These are phyloP conservation scores for Cadophora gregata DNA, from an alignment of 2,329 filamentous ascomycete genomes.

Conservation along the genomic window DNA sequence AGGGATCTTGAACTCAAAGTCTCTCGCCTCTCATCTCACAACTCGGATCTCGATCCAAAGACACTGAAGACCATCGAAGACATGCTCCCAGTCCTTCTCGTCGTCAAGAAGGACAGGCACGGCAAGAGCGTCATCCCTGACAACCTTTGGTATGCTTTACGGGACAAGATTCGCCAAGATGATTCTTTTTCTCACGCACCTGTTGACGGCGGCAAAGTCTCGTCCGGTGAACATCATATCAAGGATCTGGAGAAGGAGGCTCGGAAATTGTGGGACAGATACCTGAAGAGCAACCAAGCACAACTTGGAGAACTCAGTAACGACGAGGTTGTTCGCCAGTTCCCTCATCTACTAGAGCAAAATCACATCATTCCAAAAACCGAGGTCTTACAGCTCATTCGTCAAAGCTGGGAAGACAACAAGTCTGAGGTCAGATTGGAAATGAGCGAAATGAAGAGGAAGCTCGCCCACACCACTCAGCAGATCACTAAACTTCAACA, in stretches of 20 bases:
- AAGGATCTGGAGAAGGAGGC: slow-evolving; percentile 26
- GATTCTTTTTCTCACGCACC: slow-evolving; percentile 21
- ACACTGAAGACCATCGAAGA: slow-evolving; percentile 48
- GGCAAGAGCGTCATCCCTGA: slow-evolving; percentile 61
- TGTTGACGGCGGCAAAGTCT: slow-evolving; percentile 32
- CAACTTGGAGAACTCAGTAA: slow-evolving; percentile 22
- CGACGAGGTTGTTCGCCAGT: slow-evolving; percentile 31
- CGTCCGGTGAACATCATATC: slow-evolving; percentile 10
- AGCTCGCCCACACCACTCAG: slow-evolving; percentile 28
- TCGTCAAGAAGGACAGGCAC: slow-evolving; percentile 57
- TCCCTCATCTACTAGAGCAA: slow-evolving; percentile 34
- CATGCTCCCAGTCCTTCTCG: slow-evolving; percentile 62
- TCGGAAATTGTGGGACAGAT: slow-evolving; percentile 29
- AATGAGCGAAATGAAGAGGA: slow-evolving; percentile 27
- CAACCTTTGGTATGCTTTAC: slow-evolving; percentile 70
- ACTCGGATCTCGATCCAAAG: slow-evolving; percentile 42
- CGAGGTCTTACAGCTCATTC: slow-evolving; percentile 87
- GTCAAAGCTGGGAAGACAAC: slow-evolving; percentile 70
- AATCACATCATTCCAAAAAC: slow-evolving; percentile 33
- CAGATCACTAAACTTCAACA: slow-evolving; percentile 30
- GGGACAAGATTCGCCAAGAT: slow-evolving; percentile 57
- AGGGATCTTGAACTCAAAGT: slow-evolving; percentile 37
- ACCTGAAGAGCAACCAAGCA: slow-evolving; percentile 28
- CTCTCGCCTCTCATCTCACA: slow-evolving; percentile 8
- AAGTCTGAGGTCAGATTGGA: slow-evolving; percentile 28